These are phyloP conservation scores for Fusarium pseudograminearum DNA, from an alignment of 2,329 filamentous ascomycete species.

Conservation along the genomic window DNA sequence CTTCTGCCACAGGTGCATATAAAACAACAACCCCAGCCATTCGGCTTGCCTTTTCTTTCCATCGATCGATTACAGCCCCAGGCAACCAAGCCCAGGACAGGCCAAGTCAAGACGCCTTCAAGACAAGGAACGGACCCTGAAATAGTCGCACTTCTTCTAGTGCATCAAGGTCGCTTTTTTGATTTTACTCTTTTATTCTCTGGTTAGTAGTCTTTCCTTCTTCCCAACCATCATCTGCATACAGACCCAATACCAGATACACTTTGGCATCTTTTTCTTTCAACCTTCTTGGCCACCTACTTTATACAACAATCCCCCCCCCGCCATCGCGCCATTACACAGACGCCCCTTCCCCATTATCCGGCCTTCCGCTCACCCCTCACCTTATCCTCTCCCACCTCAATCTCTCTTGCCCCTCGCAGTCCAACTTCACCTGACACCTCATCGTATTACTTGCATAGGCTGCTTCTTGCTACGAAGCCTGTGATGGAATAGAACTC, in stretches of 20 bases:
- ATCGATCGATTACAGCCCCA: slow-evolving; percentile 30
- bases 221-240: slow-evolving; percentile 18
- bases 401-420: slow-evolving; percentile 43
- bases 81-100: slow-evolving; percentile 26
- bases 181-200: slow-evolving; percentile 9
- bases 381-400: slow-evolving; percentile 37
- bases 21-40: slow-evolving; percentile 24
- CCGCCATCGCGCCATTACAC: slow-evolving; percentile 37
- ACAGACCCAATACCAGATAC: slow-evolving; percentile 11
- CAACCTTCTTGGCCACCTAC: slow-evolving; percentile 1
- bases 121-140: slow-evolving; percentile 31
- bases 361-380: slow-evolving; percentile 47
- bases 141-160: slow-evolving; percentile 37
- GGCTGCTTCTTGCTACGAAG: slow-evolving; percentile 41
- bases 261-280: slow-evolving; percentile 15
- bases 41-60: slow-evolving; percentile 13
- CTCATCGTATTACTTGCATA: slow-evolving; percentile 39
- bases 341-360: slow-evolving; percentile 44
- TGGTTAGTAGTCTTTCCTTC: slow-evolving; percentile 36
- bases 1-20: slow-evolving; percentile 15
- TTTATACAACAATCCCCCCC: slow-evolving; percentile 10
- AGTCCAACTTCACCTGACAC: slow-evolving; percentile 41
- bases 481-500: slow-evolving; percentile 46
- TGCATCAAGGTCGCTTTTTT: slow-evolving; percentile 26
- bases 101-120: slow-evolving; percentile 31